phyloP scores from a whole-genome alignment of 495 filamentous ascomycete genomes.

The Xylaria venustula region DNA sequence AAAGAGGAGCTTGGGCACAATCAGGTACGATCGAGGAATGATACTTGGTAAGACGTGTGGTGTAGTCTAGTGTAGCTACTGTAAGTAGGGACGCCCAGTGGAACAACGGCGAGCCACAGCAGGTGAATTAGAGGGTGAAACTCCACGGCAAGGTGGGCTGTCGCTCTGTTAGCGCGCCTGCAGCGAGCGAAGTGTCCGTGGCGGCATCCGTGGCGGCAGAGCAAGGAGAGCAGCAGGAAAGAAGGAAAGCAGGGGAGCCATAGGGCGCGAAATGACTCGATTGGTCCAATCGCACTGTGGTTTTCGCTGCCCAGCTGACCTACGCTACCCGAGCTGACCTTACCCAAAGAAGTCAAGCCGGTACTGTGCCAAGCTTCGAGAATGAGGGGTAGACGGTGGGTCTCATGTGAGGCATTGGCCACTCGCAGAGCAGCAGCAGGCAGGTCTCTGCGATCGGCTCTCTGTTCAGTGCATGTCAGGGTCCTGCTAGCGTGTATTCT shows the following conservation, averaged over 20 bases:
- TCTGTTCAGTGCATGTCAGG: constrained; percentile 18
- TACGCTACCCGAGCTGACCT: neutral
- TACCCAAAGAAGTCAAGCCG: neutral
- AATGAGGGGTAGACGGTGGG: constrained; percentile 11
- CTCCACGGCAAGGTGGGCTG: too few relatives aligned
- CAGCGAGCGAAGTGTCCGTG: too few relatives aligned
- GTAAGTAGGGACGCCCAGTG: too few relatives aligned
- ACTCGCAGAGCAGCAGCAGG: neutral
- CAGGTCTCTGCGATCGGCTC: constrained; percentile 8
- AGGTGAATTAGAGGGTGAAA: neutral
- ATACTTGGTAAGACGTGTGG: neutral
- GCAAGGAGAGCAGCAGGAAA: too few relatives aligned
- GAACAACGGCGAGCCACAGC: neutral
- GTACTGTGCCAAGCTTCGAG: neutral
- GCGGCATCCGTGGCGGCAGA: too few relatives aligned
- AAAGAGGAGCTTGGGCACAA: neutral
- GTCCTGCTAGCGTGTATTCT: constrained; percentile 22
- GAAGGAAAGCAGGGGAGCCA: too few relatives aligned
- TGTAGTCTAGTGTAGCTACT: too few relatives aligned
- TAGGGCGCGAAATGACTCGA: neutral
- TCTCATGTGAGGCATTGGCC: neutral
- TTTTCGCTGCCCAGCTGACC: constrained; percentile 7
- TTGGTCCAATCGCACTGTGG: constrained; percentile 6
- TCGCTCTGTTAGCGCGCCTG: too few relatives aligned
- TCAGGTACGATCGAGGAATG: constrained; percentile 8